Percentiles rank a stretch among this genome's conserved stretches.
Conservation (phyloP, 2,329 filamentous ascomycete species). For the Talaromyces sp. region DNA sequence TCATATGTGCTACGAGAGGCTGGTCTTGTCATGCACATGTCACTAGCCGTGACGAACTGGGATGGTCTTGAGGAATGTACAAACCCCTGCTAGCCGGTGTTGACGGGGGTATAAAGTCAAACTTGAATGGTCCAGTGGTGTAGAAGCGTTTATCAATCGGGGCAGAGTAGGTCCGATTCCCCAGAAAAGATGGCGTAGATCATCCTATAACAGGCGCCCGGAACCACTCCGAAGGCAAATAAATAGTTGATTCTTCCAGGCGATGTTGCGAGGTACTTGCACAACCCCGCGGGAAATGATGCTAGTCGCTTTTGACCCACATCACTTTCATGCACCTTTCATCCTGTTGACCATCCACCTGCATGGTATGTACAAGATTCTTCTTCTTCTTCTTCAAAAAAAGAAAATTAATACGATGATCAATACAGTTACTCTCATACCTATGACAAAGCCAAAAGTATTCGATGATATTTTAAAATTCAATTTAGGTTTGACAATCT, state of each 20-base stretch:
- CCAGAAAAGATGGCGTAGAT: slow-evolving; percentile 1
- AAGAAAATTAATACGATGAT: no score
- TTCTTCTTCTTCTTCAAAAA: background rate
- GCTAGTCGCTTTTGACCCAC: background rate
- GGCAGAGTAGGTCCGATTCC: slow-evolving; percentile 7
- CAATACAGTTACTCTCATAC: no score
- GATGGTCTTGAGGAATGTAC: background rate
- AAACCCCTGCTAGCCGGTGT: background rate
- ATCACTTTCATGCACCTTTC: background rate
- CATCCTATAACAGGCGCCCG: slow-evolving; percentile 3
- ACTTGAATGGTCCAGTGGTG: slow-evolving; percentile 4
- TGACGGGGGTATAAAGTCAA: no score
- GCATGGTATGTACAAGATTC: background rate
- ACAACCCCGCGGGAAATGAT: slow-evolving; percentile 13
- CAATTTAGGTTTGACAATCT: background rate
- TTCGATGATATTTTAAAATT: no score
- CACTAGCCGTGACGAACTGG: background rate
- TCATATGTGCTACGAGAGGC: background rate
- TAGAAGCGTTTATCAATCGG: slow-evolving; percentile 7
- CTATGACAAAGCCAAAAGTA: no score
- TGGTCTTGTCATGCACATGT: background rate
- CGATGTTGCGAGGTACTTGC: slow-evolving; percentile 19
- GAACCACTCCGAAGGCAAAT: background rate
- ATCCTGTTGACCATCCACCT: background rate
- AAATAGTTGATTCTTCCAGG: slow-evolving; percentile 12